Conservation (phyloP, 2,329 filamentous ascomycete genomes). For the Arthrobotrys iridis region DNA sequence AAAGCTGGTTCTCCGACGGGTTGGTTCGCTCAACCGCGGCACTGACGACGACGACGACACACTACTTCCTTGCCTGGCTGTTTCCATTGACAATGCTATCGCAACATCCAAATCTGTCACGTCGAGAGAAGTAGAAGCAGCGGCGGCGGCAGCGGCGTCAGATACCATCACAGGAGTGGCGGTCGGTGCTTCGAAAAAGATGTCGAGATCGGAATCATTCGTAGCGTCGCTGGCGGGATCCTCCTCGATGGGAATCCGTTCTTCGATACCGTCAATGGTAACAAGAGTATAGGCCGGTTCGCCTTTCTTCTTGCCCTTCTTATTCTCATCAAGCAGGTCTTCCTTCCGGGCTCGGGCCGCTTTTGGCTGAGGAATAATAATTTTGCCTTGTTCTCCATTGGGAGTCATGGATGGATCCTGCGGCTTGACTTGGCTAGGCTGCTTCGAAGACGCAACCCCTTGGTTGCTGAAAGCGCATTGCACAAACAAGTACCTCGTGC, state of each 20-base stretch:
- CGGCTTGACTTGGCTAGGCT: slow-evolving; percentile 57
- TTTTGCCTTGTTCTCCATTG: slow-evolving; percentile 60
- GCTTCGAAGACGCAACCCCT: slow-evolving; percentile 15
- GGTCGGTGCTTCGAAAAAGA: slow-evolving; percentile 14
- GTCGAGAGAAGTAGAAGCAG: not conserved
- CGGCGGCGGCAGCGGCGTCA: not conserved
- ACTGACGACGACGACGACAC: not conserved
- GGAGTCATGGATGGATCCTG: slow-evolving; percentile 60
- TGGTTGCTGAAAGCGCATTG: slow-evolving; percentile 55
- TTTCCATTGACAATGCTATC: slow-evolving; percentile 49
- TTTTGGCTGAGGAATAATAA: slow-evolving; percentile 60
- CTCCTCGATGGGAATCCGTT: slow-evolving; percentile 40
- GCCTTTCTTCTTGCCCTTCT: slow-evolving; percentile 35
- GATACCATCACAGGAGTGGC: not conserved
- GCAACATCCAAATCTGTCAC: slow-evolving; percentile 42
- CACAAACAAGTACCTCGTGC: slow-evolving; percentile 84
- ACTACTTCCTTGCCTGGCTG: not conserved
- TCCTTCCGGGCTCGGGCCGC: slow-evolving; percentile 46
- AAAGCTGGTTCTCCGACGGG: slow-evolving; percentile 17
- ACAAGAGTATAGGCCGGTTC: slow-evolving; percentile 34
- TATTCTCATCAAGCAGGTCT: slow-evolving; percentile 30
- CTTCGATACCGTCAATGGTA: slow-evolving; percentile 47
- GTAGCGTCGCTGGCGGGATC: slow-evolving; percentile 49
- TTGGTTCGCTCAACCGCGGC: not conserved
- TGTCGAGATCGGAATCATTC: slow-evolving; percentile 45